Evolutionary conservation across 345 rosid genomes (phyloP).

Genomic region (Syzygium oleosum): DNA sequence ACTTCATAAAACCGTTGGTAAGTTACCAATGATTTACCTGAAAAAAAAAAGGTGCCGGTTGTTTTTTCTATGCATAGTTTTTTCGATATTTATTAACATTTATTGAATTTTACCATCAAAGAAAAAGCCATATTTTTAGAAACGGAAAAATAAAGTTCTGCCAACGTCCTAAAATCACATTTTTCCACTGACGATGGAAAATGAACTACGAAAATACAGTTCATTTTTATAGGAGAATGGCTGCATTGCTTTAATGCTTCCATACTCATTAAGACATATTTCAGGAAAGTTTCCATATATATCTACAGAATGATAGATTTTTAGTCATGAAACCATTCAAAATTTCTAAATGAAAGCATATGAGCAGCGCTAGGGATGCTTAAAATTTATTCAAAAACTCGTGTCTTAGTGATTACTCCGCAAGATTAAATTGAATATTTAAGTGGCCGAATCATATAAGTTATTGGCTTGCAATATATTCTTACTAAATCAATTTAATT

Average conservation of each 20-base stretch:
- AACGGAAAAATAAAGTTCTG: not conserved
- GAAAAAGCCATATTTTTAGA: not conserved
- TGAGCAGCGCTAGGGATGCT: not conserved
- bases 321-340: not conserved
- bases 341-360: not conserved
- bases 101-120: not conserved
- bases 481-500: not conserved
- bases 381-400: not conserved
- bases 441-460: not conserved
- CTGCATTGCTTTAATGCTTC: not conserved
- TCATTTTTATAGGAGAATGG: not conserved
- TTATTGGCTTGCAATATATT: not conserved
- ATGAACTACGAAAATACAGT: not conserved
- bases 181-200: not conserved
- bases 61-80: not conserved
- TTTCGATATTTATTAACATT: not conserved
- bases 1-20: not conserved
- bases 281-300: not conserved
- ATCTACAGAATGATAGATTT: not conserved
- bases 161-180: rapidly evolving
- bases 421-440: not conserved
- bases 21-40: not conserved
- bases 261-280: not conserved
- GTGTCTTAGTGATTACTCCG: not conserved
- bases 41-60: not conserved